phyloP scores from a whole-genome alignment of 2,329 filamentous ascomycete genomes.

The Colletotrichum cereale region DNA sequence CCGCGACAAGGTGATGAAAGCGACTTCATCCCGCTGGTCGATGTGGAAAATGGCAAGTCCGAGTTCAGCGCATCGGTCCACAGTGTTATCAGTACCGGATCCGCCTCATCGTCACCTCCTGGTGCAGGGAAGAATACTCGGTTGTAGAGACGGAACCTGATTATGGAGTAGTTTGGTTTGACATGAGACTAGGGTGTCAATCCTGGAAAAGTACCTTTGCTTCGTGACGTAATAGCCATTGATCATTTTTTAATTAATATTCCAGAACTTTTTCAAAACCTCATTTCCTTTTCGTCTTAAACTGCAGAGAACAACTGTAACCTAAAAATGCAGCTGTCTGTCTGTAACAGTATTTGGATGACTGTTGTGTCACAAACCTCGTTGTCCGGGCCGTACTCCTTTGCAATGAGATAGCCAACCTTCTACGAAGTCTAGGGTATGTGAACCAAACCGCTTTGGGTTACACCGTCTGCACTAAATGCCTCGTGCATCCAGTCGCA shows the following conservation, averaged over 20 bases:
- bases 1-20: neutral
- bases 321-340: neutral
- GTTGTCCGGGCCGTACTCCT: neutral
- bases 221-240: neutral
- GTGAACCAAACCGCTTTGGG: neutral
- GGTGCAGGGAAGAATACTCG: neutral
- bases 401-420: neutral
- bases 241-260: neutral
- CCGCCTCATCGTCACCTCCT: neutral
- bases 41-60: neutral
- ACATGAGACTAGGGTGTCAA: neutral
- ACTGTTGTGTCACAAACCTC: neutral
- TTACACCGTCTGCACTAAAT: neutral
- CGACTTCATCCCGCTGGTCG: neutral
- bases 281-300: neutral
- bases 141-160: neutral
- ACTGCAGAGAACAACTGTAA: neutral
- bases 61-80: neutral
- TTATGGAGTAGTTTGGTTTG: neutral
- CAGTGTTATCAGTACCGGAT: neutral
- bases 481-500: neutral
- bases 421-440: neutral
- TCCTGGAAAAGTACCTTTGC: neutral
- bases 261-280: neutral
- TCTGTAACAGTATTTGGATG: neutral